Evolutionary conservation across 1,139 yeast genomes (phyloP).

Genomic region (Pichia sorboxylosa): DNA sequence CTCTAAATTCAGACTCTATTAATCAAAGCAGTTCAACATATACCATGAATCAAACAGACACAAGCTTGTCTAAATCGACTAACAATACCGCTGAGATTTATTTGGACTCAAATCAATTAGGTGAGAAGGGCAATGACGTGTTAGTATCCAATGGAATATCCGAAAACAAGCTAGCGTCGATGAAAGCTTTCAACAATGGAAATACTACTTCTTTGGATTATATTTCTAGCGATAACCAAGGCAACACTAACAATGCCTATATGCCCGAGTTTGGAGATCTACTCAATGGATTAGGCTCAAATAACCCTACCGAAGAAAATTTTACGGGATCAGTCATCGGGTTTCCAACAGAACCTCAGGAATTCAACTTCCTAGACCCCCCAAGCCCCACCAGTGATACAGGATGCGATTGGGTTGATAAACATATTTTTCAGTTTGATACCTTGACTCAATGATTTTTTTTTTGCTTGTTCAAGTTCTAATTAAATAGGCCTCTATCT

Average conservation of each 20-base stretch:
- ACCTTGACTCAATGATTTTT: no score
- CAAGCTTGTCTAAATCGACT: background rate
- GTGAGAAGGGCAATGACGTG: background rate
- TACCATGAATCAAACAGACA: background rate
- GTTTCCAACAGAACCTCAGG: slow-evolving; percentile 6
- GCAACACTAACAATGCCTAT: slow-evolving; percentile 1
- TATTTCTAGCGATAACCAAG: background rate
- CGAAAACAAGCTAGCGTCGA: background rate
- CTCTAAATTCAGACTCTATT: background rate
- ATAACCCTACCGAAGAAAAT: background rate
- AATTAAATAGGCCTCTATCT: no score
- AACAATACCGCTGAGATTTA: background rate
- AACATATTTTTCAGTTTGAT: slow-evolving; percentile 27
- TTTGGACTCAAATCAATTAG: background rate
- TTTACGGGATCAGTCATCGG: slow-evolving; percentile 1
- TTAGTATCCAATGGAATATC: background rate
- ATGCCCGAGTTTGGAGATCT: slow-evolving; percentile 9
- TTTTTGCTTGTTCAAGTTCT: no score
- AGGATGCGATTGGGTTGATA: slow-evolving; percentile 46
- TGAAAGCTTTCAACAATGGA: background rate
- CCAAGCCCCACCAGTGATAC: slow-evolving; percentile 35
- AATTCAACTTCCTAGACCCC: slow-evolving; percentile 12
- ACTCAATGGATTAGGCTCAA: slow-evolving; percentile 5
- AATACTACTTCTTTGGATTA: background rate
- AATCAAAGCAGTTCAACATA: background rate